Evolutionary conservation across 441 rosid genomes (phyloP), one percentile per base, ranked within the genome.

Genomic region (Omphalea diandra): DNA sequence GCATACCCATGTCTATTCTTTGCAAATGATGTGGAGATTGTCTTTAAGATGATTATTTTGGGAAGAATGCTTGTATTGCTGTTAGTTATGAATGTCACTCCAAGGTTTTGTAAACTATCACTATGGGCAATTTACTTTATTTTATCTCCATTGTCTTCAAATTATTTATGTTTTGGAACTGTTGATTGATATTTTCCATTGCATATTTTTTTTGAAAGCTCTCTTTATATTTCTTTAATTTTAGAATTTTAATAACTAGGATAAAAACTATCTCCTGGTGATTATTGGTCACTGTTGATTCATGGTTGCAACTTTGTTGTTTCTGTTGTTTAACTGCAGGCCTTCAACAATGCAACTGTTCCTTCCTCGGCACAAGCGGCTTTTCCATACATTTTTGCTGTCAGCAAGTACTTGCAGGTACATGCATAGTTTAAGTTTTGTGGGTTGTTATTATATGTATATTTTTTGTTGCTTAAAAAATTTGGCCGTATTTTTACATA

Each of bases 341-440:
- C 86, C 80, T 88, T 93, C 80, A 87, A 84, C 83, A 96, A 96
- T 78, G 96, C 98, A 15, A 74, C 99, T 72, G 86, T 96, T 72
- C 95, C 91, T 40, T 63, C 88, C 26, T 91, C 97, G 46, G 73
- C 84, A 52, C 99, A 93, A 71, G 97, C 97, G 54, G 82, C 98
- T 66, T 96, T 93, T 79, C 86, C 97, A 5, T 93, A 90, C 75
- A 74, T 88, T 61, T 90, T 92, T 80, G 84, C 88, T 44, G 97
- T 96, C 79, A 93, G 97, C 90, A 91, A 91, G 86, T 96, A 50
- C 83, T 80, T 96, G 47, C 98, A 93, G 99, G 99, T 96, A 75
- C 32, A 26, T 70, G 35, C 69, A n/a, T n/a, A 14, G n/a, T 63
- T 64, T 50, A 32, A 69, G 27, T 65, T 60, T 5, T 62, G 5